Conservation (phyloP, 228 moss, liverwort and hornwort species). For the Sphagnum fallax region DNA sequence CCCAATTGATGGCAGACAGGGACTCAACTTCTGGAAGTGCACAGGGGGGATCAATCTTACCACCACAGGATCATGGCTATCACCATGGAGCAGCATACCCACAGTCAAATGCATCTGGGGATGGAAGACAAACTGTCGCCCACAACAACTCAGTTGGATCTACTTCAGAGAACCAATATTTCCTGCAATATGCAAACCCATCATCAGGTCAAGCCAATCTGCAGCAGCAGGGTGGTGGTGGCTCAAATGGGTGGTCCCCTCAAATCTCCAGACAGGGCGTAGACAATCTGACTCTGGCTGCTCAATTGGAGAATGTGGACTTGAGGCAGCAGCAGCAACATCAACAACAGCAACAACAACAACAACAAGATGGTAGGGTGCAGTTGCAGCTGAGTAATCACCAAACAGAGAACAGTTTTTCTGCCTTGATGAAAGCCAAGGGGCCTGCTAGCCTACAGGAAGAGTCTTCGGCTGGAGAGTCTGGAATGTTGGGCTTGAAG, state of each 20-base stretch:
- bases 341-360: too few relatives aligned
- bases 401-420: slow-evolving; percentile 45
- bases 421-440: slow-evolving; percentile 34
- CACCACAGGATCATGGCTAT: slow-evolving; percentile 21
- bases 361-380: slow-evolving; percentile 48
- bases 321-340: slow-evolving; percentile 11
- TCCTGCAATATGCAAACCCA: slow-evolving; percentile 44
- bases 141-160: slow-evolving; percentile 46
- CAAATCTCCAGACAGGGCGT: background rate
- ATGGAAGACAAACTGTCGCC: slow-evolving; percentile 47
- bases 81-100: slow-evolving; percentile 43
- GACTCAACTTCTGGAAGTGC: slow-evolving; percentile 43
- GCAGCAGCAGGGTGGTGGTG: slow-evolving; percentile 39
- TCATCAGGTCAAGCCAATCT: slow-evolving; percentile 43
- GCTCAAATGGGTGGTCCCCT: slow-evolving; percentile 41
- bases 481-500: background rate
- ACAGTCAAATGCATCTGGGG: slow-evolving; percentile 35
- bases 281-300: too few relatives aligned
- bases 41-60: slow-evolving; percentile 1
- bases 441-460: slow-evolving; percentile 26
- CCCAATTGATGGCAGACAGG: slow-evolving; percentile 48
- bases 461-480: slow-evolving; percentile 25
- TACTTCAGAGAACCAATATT: slow-evolving; percentile 46
- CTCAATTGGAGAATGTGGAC: slow-evolving; percentile 12
- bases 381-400: slow-evolving; percentile 61